Evolutionary conservation across 257 asterid genomes (phyloP).

Genomic region (Nyctanthes arbortristis): DNA sequence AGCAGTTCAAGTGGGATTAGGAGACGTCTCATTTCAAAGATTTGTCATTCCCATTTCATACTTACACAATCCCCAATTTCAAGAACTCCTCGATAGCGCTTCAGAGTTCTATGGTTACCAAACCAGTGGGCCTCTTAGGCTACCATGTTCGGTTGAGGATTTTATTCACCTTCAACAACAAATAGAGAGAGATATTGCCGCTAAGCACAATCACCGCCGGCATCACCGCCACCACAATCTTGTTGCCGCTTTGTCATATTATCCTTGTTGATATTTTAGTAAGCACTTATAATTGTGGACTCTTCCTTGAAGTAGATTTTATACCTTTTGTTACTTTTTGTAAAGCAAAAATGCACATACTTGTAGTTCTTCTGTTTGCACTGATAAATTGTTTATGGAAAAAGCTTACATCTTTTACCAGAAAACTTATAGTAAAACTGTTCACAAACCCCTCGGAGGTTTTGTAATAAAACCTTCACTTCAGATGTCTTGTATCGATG

Average conservation of each 20-base stretch:
- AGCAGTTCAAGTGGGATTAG: slow-evolving; percentile 28
- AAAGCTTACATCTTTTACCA: too few species aligned
- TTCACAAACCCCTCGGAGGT: too few species aligned
- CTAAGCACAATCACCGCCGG: background rate
- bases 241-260: slow-evolving; percentile 9
- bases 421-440: too few species aligned
- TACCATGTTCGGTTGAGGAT: slow-evolving; percentile 35
- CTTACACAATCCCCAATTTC: slow-evolving; percentile 32
- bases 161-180: slow-evolving; percentile 29
- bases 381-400: too few species aligned
- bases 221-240: slow-evolving; percentile 6
- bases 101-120: slow-evolving; percentile 32
- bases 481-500: too few species aligned
- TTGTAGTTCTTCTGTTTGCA: too few species aligned
- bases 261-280: background rate
- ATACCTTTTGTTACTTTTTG: too few species aligned
- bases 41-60: slow-evolving; percentile 34
- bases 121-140: slow-evolving; percentile 22
- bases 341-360: too few species aligned
- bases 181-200: slow-evolving; percentile 25
- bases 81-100: slow-evolving; percentile 30
- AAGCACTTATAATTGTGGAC: background rate
- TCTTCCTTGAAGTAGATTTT: background rate
- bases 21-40: slow-evolving; percentile 5
- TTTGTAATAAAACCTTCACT: too few species aligned